Base-by-base conservation (phyloP, 768 basidiomycete genomes). In the Boletus reticulatus region DNA sequence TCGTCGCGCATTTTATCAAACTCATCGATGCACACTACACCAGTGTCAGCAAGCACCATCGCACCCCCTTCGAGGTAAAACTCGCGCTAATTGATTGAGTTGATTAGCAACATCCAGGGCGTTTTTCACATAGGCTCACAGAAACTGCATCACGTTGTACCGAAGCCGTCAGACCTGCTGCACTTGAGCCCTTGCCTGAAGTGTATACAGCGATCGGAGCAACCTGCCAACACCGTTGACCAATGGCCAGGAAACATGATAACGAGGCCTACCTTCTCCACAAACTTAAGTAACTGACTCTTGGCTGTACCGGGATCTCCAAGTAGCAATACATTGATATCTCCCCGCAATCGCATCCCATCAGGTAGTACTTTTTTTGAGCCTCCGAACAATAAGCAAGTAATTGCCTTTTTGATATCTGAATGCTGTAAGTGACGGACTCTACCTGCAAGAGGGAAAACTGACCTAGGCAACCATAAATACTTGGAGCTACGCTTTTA, bases 1-100 rank as follows among this genome's bases (percentile, higher is more conserved):
- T 98, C 96, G 62, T 99, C 97, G 38, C 96, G 81, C 97, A 99
- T 99, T 78, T 99, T 99, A 75, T 99, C 97, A 64, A 99, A 99
- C 71, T 99, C 97, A 64, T 99, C 97, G 67, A 99, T 99, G 67
- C 97, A 98, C 38, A 98, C 97, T 14, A 99, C 95, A 29, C 97
- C 97, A 13, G 92, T 92, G 69, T 99, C 97, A 1, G 97, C 97
- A 37, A 98, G 84, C 7, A 99, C 97, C 97, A 99, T 98, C 2
- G 97, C 97, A 22, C 97, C 97, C 9, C 97, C 97, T 78, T 99
- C 97, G 7, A 99, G 82, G 73, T 97, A 98, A 73, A 99, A 98
- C 71, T 99, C 97, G 43, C 97, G 84, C 94, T 98, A 59, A 24
- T 58, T 13, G 51, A 24, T 58, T 13, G 51, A 36, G 54, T 31